These are phyloP conservation scores for Paramecium octaurelia DNA, from an alignment of 73 alveolate species.

Conservation along the genomic window DNA sequence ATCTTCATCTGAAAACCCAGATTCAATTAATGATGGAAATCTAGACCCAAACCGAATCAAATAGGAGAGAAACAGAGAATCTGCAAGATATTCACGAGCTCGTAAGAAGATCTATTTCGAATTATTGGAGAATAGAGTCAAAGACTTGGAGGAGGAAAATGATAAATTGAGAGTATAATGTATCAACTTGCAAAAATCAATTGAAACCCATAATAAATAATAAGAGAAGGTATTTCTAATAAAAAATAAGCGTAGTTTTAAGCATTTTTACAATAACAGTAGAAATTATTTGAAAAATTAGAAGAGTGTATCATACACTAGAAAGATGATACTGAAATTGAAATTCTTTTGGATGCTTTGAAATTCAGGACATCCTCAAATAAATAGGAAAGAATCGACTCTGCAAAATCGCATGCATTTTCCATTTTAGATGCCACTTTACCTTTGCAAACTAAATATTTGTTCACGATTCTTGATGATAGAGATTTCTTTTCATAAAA, in stretches of 20 bases:
- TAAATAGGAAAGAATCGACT: constrained; percentile 43
- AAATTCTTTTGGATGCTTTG: constrained; percentile 45
- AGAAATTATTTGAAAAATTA: constrained; percentile 49
- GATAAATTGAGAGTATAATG: constrained; percentile 55
- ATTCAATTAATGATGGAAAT: not conserved
- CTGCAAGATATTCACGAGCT: constrained; percentile 60
- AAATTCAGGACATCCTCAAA: constrained; percentile 46
- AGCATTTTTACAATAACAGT: not conserved
- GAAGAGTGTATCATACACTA: not conserved
- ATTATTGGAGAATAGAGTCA: constrained; percentile 52
- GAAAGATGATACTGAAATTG: constrained; percentile 46
- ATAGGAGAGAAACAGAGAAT: constrained; percentile 48
- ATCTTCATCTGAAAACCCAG: not conserved
- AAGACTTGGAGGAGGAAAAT: constrained; percentile 33
- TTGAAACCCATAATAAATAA: not conserved
- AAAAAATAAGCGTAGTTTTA: not conserved
- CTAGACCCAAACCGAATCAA: constrained; percentile 10
- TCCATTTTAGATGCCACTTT: constrained; percentile 46
- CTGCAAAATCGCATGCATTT: constrained; percentile 10
- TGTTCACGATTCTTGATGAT: not conserved
- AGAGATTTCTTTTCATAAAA: not conserved
- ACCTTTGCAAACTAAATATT: constrained; percentile 30
- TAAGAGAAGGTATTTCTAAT: not conserved
- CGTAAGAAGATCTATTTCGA: constrained; percentile 58
- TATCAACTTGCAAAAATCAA: not conserved